phyloP scores from a whole-genome alignment of 208 protist species.

The Acanthamoeba royreba region DNA sequence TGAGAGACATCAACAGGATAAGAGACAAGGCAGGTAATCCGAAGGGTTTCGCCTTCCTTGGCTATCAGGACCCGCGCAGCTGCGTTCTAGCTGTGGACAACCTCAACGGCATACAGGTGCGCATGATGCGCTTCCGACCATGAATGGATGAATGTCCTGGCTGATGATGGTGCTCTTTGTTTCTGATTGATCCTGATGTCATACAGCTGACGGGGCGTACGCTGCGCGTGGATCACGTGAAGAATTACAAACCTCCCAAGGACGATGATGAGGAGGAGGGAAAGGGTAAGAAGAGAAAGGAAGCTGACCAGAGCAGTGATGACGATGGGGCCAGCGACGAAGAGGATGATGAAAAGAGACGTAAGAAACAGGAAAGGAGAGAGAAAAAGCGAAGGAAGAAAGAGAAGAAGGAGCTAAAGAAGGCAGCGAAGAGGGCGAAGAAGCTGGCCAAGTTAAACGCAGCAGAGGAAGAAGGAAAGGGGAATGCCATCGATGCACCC shows the following conservation, averaged over 20 bases:
- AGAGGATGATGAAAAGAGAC: background rate
- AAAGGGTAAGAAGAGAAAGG: slow-evolving; percentile 15
- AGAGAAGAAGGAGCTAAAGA: background rate
- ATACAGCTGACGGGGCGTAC: slow-evolving; percentile 27
- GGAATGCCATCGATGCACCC: background rate
- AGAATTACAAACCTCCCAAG: slow-evolving; percentile 50
- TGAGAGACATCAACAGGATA: slow-evolving; percentile 78
- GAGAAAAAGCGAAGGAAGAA: background rate
- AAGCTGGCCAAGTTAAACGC: background rate
- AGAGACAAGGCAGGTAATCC: slow-evolving; percentile 80
- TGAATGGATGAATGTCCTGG: background rate
- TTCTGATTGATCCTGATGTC: background rate
- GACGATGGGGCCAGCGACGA: background rate
- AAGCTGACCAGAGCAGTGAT: background rate
- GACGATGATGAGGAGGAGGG: background rate
- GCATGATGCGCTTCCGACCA: background rate
- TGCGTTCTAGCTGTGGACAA: slow-evolving; percentile 89
- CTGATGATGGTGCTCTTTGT: background rate
- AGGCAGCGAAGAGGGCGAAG: background rate
- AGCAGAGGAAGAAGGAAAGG: background rate
- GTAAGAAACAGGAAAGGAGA: background rate
- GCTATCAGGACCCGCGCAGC: slow-evolving; percentile 83
- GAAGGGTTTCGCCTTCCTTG: slow-evolving; percentile 80
- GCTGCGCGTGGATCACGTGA: slow-evolving; percentile 60
- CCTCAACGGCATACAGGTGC: slow-evolving; percentile 85